Percentiles rank a stretch among this genome's conserved stretches.
Conservation (phyloP, 2,329 filamentous ascomycete genomes). For the Hansfordia pulvinata region DNA sequence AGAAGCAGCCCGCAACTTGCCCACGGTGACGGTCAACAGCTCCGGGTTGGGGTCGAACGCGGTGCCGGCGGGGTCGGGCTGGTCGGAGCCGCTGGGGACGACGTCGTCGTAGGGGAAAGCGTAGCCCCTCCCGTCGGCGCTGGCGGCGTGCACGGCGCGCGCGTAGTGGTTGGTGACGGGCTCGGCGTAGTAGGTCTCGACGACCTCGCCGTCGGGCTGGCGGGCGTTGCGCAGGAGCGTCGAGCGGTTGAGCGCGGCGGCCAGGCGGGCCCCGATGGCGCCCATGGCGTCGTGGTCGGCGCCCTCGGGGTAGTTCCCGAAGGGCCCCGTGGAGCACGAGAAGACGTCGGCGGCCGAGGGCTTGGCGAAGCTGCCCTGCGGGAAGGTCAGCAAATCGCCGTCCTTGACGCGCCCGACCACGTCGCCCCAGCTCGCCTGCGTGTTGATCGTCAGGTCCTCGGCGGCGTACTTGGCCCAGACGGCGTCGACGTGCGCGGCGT, state of each 20-base stretch:
- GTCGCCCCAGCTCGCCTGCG: constrained; percentile 36
- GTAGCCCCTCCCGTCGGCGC: constrained; percentile 48
- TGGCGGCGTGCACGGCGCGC: constrained; percentile 47
- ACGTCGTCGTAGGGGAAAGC: constrained; percentile 64
- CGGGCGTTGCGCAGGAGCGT: constrained; percentile 43
- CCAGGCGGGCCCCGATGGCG: constrained; percentile 58
- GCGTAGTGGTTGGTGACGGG: constrained; percentile 52
- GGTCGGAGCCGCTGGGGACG: constrained; percentile 29
- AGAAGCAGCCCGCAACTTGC: constrained; percentile 19
- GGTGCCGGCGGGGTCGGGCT: constrained; percentile 45
- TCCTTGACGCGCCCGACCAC: constrained; percentile 26
- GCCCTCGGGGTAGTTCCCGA: constrained; percentile 26
- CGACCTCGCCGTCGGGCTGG: constrained; percentile 37
- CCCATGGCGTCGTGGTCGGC: constrained; percentile 31
- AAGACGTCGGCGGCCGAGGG: constrained; percentile 25
- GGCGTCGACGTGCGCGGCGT: constrained; percentile 30
- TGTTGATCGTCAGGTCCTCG: constrained; percentile 34
- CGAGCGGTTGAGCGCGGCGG: constrained; percentile 62
- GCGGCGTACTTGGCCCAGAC: constrained; percentile 36
- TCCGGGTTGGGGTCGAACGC: constrained; percentile 42
- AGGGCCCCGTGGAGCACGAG: constrained; percentile 32
- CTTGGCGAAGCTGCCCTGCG: constrained; percentile 25
- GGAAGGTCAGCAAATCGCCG: constrained; percentile 24
- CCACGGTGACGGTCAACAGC: constrained; percentile 42
- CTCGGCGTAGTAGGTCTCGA: constrained; percentile 37